Evolutionary conservation across 1,139 yeast species (phyloP).

Genomic region (Candida sanyaensis): DNA sequence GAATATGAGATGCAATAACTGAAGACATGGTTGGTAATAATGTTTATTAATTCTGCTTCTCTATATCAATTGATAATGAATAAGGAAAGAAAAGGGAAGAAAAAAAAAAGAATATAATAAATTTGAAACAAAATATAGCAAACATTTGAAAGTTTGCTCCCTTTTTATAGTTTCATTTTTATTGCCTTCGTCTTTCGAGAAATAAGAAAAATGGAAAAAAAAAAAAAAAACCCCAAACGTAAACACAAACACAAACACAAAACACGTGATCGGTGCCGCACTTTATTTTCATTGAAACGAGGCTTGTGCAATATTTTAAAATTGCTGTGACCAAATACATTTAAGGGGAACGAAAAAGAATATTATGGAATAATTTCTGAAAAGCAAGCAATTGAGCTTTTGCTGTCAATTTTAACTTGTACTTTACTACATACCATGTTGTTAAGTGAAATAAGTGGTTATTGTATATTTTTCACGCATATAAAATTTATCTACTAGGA

Average conservation of each 20-base stretch:
- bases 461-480: neutral
- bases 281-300: neutral
- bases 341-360: neutral
- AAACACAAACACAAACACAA: too few relatives aligned
- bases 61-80: neutral
- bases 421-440: too few relatives aligned
- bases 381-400: too few relatives aligned
- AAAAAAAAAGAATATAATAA: neutral
- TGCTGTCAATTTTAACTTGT: too few relatives aligned
- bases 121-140: neutral
- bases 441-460: too few relatives aligned
- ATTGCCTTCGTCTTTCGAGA: too few relatives aligned
- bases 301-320: neutral
- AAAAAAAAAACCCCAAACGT: too few relatives aligned
- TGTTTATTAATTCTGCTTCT: too few relatives aligned
- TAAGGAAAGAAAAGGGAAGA: neutral
- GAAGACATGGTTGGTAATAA: conserved; percentile 32
- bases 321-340: neutral
- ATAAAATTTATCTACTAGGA: too few relatives aligned
- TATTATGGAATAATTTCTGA: neutral
- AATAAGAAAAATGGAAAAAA: too few relatives aligned
- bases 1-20: conserved; percentile 62
- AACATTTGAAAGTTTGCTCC: neutral
- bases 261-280: neutral
- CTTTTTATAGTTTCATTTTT: neutral